Evolutionary conservation across 345 rosid genomes (phyloP), one percentile per base, ranked within the genome.

Genomic region (Hypericum androsaemum): DNA sequence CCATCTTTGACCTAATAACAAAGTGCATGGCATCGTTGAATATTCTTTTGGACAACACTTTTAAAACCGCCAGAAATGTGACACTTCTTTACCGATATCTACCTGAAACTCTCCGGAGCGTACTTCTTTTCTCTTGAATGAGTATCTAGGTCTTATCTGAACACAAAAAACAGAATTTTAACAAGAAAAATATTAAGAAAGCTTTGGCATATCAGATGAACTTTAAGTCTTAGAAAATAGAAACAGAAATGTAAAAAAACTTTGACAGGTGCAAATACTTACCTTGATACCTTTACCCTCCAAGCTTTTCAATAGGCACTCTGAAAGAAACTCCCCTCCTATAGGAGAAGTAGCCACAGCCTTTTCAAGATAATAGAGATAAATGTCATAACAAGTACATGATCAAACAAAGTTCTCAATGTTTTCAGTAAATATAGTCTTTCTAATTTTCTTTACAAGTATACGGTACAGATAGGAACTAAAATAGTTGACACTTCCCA

Each of bases 51-150:
- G 32, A 22, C 32, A 9, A 22, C 32, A 9, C 44, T 3, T 41
- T 41, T 0, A 16, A 44, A 8, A 44, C 7, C 47, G 15, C 7
- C 15, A 12, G n/a, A 12, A 12, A 8, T 12, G 15, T 44, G 7
- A 44, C n/a, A 44, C n/a, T 12, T 44, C 47, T 44, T 7, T 1
- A 12, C 47, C 14, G 15, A 46, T 17, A 59, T 47, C 42, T 74
- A 89, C 99, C 97, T 86, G 97, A 77, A 80, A 94, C 10, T 83
- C 99, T 32, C 95, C 88, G 1, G 92, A 76, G 39, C 95, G 87
- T 64, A 70, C 66, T 71, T 94, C 99, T 74, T 88, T 88, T 72
- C 99, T 80, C 82, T 86, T 88, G 72, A 88, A 94, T 35, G 99
- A 88, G 65, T 94, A 94, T 71, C 97, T 88, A 11, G 99, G 99